Base-by-base conservation (phyloP, 2,329 filamentous ascomycete genomes). In the Apiospora kogelbergensis region DNA sequence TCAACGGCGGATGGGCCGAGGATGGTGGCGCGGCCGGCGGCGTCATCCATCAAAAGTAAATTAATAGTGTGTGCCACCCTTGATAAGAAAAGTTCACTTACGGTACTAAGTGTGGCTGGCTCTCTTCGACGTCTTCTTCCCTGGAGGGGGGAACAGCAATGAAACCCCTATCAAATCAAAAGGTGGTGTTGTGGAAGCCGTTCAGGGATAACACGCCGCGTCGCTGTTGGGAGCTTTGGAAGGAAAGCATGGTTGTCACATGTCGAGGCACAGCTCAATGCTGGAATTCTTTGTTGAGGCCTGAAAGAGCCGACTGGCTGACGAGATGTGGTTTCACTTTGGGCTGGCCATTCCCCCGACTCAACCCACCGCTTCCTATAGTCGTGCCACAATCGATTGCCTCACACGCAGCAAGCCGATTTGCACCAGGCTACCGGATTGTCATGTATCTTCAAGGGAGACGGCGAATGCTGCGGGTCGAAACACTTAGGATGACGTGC, bases 311-410 rank as follows among this genome's bases (percentile, higher is more conserved):
- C 46, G 26, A 26, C 24, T 30, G 20, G 53, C 53, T 60, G 53
- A 60, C n/a, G 37, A 60, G 53, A 60, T 17, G 30, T 37, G 30
- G 30, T 60, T 60, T 60, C 53, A 60, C 53, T 60, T 60, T 20
- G 9, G 46, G 13, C 40, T 2, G 40, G 40, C 40, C 46, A 2
- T 3, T 15, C 24, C 33, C 33, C 7, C 33, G 7, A 33, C 7
- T 33, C 7, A 17, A 7, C 17, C 15, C 48, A 57, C 17, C 26
- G n/a, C 48, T 33, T 57, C 26, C 48, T 30, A 60, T 60, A 37
- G 53, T 60, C 53, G 53, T 60, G 53, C 53, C 53, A 60, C 53
- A 60, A 37, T 60, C 48, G 15, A 57, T 57, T 33, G 48, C 48
- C 48, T 57, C 33, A 30, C 46, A 33, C 33, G 48, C 48, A 26